Evolutionary conservation across 129 eudicot species (phyloP).

Genomic region (Centaurea solstitialis): DNA sequence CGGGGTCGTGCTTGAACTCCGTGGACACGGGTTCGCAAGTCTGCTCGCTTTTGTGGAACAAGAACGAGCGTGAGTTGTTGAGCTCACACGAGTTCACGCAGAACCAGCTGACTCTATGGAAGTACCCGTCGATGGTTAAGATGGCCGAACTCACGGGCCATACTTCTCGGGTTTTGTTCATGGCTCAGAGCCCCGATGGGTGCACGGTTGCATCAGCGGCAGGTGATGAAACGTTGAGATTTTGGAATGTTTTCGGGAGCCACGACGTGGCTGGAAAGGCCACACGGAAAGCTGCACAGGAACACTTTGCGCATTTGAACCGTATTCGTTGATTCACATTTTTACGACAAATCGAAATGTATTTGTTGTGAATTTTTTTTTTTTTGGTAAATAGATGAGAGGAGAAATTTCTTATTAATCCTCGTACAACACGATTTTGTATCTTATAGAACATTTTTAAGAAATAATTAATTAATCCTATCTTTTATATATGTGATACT

Average conservation of each 20-base stretch:
- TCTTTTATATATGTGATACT: no score
- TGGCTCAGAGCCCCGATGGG: slow-evolving; percentile 96
- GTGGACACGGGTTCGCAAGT: slow-evolving; percentile 93
- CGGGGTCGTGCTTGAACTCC: slow-evolving; percentile 86
- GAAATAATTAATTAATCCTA: no score
- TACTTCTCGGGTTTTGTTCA: slow-evolving; percentile 81
- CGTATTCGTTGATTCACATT: slow-evolving; percentile 63
- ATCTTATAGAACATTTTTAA: no score
- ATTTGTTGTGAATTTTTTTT: not conserved
- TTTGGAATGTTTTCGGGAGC: slow-evolving; percentile 94
- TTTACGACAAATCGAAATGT: not conserved
- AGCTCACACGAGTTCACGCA: slow-evolving; percentile 93
- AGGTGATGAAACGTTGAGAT: slow-evolving; percentile 87
- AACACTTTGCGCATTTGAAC: slow-evolving; percentile 85
- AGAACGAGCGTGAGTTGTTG: slow-evolving; percentile 77
- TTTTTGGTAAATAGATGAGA: not conserved
- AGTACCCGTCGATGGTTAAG: slow-evolving; percentile 95
- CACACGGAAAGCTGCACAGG: slow-evolving; percentile 57
- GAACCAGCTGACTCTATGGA: slow-evolving; percentile 93
- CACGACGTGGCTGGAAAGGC: slow-evolving; percentile 87
- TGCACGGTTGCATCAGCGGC: slow-evolving; percentile 97
- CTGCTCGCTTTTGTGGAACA: slow-evolving; percentile 85
- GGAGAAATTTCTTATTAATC: not conserved
- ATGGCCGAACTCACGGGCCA: slow-evolving; percentile 92
- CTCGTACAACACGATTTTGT: no score